Evolutionary conservation across 352 stramenopile genomes (phyloP).

Genomic region (Phytophthora boehmeriae): DNA sequence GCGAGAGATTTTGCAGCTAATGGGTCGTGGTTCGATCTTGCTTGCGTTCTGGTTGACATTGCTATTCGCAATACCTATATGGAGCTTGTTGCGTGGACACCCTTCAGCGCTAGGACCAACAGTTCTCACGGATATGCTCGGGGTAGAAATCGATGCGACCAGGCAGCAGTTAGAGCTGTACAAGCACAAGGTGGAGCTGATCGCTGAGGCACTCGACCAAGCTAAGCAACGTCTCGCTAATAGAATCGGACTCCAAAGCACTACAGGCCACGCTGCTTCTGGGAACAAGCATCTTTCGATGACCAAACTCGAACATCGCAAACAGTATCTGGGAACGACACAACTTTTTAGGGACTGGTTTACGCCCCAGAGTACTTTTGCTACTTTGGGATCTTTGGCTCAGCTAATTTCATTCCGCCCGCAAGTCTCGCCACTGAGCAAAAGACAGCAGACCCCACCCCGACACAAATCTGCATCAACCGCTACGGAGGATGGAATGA

Average conservation of each 20-base stretch:
- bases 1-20: too few relatives aligned
- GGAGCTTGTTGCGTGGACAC: neutral
- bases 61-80: slow-evolving; percentile 11
- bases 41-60: slow-evolving; percentile 8
- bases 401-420: slow-evolving; percentile 33
- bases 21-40: too few relatives aligned
- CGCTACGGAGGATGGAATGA: slow-evolving; percentile 5
- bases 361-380: slow-evolving; percentile 11
- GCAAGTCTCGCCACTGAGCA: slow-evolving; percentile 16
- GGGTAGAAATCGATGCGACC: slow-evolving; percentile 29
- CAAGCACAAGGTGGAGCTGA: slow-evolving; percentile 20
- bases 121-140: slow-evolving; percentile 11
- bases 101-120: neutral
- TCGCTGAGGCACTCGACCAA: slow-evolving; percentile 1
- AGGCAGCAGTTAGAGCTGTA: slow-evolving; percentile 27
- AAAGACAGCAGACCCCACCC: slow-evolving; percentile 7
- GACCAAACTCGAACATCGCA: neutral
- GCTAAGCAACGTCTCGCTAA: slow-evolving; percentile 9
- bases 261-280: neutral
- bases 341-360: slow-evolving; percentile 40
- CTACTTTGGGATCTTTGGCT: too few relatives aligned
- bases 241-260: neutral
- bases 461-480: slow-evolving; percentile 3
- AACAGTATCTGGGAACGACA: slow-evolving; percentile 6
- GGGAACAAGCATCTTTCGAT: neutral